These are phyloP conservation scores for Tulasnella sp. DNA, from an alignment of 768 basidiomycete genomes.

Conservation along the genomic window DNA sequence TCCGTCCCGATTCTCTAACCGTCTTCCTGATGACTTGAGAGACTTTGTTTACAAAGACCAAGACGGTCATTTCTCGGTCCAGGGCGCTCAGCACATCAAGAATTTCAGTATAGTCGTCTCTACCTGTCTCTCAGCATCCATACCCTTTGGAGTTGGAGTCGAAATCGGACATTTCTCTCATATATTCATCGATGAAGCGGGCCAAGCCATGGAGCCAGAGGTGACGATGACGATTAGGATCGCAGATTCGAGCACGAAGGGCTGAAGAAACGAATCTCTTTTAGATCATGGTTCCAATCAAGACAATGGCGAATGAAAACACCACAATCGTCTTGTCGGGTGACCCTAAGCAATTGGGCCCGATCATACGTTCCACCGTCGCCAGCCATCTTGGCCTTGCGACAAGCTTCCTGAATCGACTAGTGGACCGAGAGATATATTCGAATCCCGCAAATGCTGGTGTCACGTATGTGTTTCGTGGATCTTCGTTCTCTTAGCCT, in stretches of 20 bases:
- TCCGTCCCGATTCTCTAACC: not conserved
- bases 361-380: constrained; percentile 57
- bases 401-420: constrained; percentile 58
- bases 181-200: constrained; percentile 31
- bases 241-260: no score
- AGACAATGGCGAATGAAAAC: constrained; percentile 50
- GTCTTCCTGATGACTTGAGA: not conserved
- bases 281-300: constrained; percentile 53
- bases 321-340: constrained; percentile 65
- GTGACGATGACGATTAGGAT: no score
- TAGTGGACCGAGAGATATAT: constrained; percentile 48
- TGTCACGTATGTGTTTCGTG: constrained; percentile 30
- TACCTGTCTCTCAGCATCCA: constrained; percentile 22
- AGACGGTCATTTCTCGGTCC: constrained; percentile 10
- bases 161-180: constrained; percentile 24
- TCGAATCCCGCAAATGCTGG: constrained; percentile 31
- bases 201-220: constrained; percentile 28
- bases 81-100: not conserved
- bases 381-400: constrained; percentile 57
- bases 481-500: not conserved
- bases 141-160: constrained; percentile 25
- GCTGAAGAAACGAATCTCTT: not conserved
- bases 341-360: constrained; percentile 69
- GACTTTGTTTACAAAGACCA: constrained; percentile 17
- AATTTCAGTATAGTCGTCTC: constrained; percentile 18